Conservation (phyloP, 1,284 basidiomycete species). For the Lentinus polychrous region DNA sequence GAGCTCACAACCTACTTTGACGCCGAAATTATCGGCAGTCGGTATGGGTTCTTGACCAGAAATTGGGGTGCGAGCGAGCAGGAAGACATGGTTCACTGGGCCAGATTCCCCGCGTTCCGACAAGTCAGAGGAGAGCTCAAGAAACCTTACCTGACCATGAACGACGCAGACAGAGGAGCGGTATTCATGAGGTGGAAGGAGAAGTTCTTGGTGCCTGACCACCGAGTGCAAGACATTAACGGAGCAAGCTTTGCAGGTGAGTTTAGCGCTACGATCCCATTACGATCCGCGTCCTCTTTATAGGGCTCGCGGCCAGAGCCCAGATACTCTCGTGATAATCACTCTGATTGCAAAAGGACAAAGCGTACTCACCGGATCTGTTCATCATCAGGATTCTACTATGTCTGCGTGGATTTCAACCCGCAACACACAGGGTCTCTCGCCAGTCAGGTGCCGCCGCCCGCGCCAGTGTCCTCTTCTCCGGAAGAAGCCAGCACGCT, state of each 20-base stretch:
- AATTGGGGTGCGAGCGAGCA: slow-evolving; percentile 83
- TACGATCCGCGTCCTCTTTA: neutral
- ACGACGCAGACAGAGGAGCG: slow-evolving; percentile 65
- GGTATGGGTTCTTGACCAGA: slow-evolving; percentile 83
- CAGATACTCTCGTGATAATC: neutral
- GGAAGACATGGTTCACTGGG: slow-evolving; percentile 89
- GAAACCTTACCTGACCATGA: slow-evolving; percentile 68
- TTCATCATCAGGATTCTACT: slow-evolving; percentile 46
- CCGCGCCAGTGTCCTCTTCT: slow-evolving; percentile 7
- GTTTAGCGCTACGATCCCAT: slow-evolving; percentile 7
- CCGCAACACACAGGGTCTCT: slow-evolving; percentile 20
- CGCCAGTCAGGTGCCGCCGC: slow-evolving; percentile 6
- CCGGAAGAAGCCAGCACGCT: slow-evolving; percentile 10
- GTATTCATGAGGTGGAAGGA: slow-evolving; percentile 98
- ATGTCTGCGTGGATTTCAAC: slow-evolving; percentile 45
- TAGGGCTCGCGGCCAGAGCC: neutral
- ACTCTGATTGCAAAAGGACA: neutral
- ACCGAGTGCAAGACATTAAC: slow-evolving; percentile 88
- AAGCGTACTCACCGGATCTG: neutral
- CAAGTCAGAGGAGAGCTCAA: slow-evolving; percentile 70
- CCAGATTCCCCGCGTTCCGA: slow-evolving; percentile 84
- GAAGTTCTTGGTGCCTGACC: slow-evolving; percentile 90
- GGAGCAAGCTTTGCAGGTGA: slow-evolving; percentile 92
- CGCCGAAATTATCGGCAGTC: slow-evolving; percentile 85
- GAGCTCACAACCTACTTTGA: slow-evolving; percentile 92